phyloP scores from a whole-genome alignment of 352 stramenopile species.

The Pythium sp. region DNA sequence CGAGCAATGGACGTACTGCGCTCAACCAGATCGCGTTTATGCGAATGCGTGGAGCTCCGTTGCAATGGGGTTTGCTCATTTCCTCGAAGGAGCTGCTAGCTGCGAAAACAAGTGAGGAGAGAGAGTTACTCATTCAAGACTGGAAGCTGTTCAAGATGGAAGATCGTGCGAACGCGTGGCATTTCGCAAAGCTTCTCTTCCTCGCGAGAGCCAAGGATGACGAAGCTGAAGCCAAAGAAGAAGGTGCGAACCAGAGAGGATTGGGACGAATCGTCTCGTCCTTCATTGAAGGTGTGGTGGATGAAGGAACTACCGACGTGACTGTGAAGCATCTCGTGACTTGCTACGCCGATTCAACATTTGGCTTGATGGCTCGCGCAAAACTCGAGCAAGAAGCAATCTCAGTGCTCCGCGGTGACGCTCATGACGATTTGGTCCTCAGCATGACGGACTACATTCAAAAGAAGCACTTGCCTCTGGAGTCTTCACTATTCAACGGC shows the following conservation, averaged over 20 bases:
- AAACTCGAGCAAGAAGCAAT: constrained; percentile 51
- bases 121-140: constrained; percentile 32
- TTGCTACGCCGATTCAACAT: constrained; percentile 56
- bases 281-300: constrained; percentile 52
- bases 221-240: constrained; percentile 2
- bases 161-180: constrained; percentile 60
- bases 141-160: constrained; percentile 40
- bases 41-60: constrained; percentile 61
- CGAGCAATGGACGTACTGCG: constrained; percentile 37
- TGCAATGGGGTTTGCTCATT: constrained; percentile 75
- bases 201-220: constrained; percentile 57
- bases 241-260: constrained; percentile 12
- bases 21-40: constrained; percentile 69
- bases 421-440: constrained; percentile 57
- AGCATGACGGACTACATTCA: constrained; percentile 77
- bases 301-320: constrained; percentile 39
- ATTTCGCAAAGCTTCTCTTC: constrained; percentile 80
- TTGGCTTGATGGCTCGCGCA: constrained; percentile 25
- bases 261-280: constrained; percentile 32
- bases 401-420: constrained; percentile 35
- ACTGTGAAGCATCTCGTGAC: constrained; percentile 56
- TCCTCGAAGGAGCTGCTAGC: constrained; percentile 70
- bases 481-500: constrained; percentile 85
- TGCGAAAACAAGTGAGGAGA: constrained; percentile 37
- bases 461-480: constrained; percentile 76